Conservation (phyloP, 768 basidiomycete species). For the Podaxis mareebaensis region DNA sequence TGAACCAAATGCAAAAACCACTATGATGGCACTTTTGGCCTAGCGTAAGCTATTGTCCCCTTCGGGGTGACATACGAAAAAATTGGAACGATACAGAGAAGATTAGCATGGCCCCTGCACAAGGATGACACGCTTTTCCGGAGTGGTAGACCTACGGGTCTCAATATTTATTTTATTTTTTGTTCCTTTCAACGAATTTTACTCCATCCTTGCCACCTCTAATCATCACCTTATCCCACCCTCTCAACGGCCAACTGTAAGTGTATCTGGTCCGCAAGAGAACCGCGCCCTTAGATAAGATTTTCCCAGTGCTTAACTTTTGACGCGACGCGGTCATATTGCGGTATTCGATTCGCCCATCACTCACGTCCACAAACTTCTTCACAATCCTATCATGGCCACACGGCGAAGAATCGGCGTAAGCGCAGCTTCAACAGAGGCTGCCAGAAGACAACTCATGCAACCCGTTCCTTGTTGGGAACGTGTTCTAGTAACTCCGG, state of each 20-base stretch:
- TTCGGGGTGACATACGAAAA: conserved; percentile 96
- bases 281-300: conserved; percentile 2
- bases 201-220: too few species aligned
- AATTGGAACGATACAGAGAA: conserved; percentile 99
- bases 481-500: conserved; percentile 68
- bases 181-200: background rate
- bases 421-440: conserved; percentile 74
- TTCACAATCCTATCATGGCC: conserved; percentile 49
- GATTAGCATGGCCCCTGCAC: conserved; percentile 99
- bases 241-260: too few species aligned
- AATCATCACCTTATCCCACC: too few species aligned
- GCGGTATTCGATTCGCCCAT: background rate
- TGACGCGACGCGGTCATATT: background rate
- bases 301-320: background rate
- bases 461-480: conserved; percentile 89
- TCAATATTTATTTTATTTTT: conserved; percentile 51
- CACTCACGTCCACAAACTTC: background rate
- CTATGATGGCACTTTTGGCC: background rate
- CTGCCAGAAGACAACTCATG: conserved; percentile 83
- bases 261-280: too few species aligned
- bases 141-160: conserved; percentile 76
- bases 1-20: conserved; percentile 32
- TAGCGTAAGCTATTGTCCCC: conserved; percentile 49
- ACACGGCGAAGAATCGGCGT: conserved; percentile 78
- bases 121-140: conserved; percentile 99